Base-by-base conservation (phyloP, 257 asterid species). In the Solanum acaule region DNA sequence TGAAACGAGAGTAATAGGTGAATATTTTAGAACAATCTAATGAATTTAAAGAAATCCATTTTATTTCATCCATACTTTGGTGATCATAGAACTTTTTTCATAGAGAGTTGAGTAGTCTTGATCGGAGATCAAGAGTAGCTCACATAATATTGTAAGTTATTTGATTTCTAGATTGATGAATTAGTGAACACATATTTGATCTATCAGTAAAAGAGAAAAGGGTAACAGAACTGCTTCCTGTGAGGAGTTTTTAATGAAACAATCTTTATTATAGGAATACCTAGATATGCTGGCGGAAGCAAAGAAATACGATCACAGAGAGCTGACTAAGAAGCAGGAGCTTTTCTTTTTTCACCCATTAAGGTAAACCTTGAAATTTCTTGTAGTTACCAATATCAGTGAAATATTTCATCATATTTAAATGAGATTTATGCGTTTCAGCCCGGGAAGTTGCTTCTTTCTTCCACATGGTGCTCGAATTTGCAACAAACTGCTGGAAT, bases 391-490 rank as follows among this genome's bases (percentile, higher is more conserved):
- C 44, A 82, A 33, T 46, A 20, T 49, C 23, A 18, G 12, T 49
- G 44, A 82, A 31, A 29, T 82, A 31, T 31, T 82, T 49, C 86
- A 18, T 52, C 6, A 29, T 20, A 18, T 8, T 82, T 82, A 49
- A n/a, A 82, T 49, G 86, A 82, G 70, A 82, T 46, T 81, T 49
- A 29, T 73, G 83, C 29, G 15, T 89, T 91, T 88, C 88, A 97
- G 99, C 92, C 99, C 99, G 0, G 99, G 99, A 93, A 97, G 99
- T 90, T 94, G 98, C 93, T 96, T 96, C 93, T 96, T 95, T 92
- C 97, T 97, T 86, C 98, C 99, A 65, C 99, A 93, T 86, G 99
- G 99, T 82, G 88, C 97, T 91, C 96, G 98, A 79, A 93, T 97
- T 86, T 97, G 97, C 95, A 96, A 96, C 93, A 97, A 96, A 89